Conservation (phyloP, 1,284 basidiomycete species). For the Rhodotorula sp. region DNA sequence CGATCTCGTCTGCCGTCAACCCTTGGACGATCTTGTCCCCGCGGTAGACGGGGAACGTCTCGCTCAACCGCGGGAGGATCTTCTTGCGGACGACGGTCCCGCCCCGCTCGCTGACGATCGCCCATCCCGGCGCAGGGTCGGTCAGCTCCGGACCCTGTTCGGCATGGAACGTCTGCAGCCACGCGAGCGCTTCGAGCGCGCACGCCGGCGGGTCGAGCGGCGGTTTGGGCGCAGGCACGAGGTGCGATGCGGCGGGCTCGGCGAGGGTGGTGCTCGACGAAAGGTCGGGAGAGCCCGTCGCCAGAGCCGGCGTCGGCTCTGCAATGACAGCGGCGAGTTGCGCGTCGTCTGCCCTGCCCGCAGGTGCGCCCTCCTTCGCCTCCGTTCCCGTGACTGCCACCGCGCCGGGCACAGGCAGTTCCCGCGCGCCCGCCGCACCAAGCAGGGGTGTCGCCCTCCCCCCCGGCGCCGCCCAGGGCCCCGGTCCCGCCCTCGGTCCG, state of each 20-base stretch:
- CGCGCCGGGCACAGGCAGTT: neutral
- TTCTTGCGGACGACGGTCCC: slow-evolving; percentile 77
- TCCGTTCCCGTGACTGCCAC: no score
- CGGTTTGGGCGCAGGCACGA: neutral
- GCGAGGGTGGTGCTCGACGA: no score
- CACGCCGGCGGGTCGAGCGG: slow-evolving; percentile 64
- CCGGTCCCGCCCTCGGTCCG: slow-evolving; percentile 16
- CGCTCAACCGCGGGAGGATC: slow-evolving; percentile 73
- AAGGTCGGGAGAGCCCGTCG: neutral
- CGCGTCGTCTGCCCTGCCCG: neutral
- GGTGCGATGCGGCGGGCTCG: neutral
- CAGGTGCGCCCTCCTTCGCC: no score
- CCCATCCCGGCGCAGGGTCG: slow-evolving; percentile 69
- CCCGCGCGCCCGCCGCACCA: neutral
- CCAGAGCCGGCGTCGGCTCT: neutral
- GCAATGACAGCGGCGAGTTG: neutral
- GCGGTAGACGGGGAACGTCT: slow-evolving; percentile 78
- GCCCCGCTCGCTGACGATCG: slow-evolving; percentile 71
- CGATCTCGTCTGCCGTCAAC: slow-evolving; percentile 88
- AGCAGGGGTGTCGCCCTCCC: slow-evolving; percentile 39
- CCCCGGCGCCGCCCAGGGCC: neutral
- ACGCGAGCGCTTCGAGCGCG: slow-evolving; percentile 74
- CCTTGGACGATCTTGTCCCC: slow-evolving; percentile 93
- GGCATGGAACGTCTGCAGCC: slow-evolving; percentile 72
- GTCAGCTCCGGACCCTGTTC: slow-evolving; percentile 57